Conservation (phyloP, 2,329 filamentous ascomycete genomes). For the Cytospora chrysosperma region DNA sequence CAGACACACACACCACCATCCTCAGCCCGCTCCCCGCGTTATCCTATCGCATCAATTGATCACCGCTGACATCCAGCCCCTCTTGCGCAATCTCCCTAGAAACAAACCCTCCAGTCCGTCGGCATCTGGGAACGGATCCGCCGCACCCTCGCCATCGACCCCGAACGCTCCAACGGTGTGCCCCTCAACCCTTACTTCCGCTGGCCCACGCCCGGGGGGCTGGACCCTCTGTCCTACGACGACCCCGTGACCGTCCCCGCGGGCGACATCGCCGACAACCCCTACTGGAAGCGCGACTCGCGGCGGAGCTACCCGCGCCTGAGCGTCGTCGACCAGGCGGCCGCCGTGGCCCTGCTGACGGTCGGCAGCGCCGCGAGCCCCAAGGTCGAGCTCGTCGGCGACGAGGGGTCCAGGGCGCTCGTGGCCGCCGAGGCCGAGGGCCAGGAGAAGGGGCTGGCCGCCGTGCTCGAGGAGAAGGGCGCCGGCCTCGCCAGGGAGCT, state of each 20-base stretch:
- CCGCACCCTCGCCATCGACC: slow-evolving; percentile 74
- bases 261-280: slow-evolving; percentile 84
- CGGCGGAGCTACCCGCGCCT: slow-evolving; percentile 79
- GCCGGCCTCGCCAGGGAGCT: slow-evolving; percentile 55
- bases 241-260: slow-evolving; percentile 84
- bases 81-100: slow-evolving; percentile 52
- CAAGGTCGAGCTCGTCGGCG: slow-evolving; percentile 77
- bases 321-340: slow-evolving; percentile 77
- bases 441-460: slow-evolving; percentile 67
- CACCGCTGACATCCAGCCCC: slow-evolving; percentile 23
- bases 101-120: slow-evolving; percentile 90
- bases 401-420: slow-evolving; percentile 59
- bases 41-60: background rate
- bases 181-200: slow-evolving; percentile 93
- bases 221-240: slow-evolving; percentile 70
- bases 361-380: slow-evolving; percentile 80
- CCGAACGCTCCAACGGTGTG: slow-evolving; percentile 85
- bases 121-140: slow-evolving; percentile 88
- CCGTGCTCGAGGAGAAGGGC: slow-evolving; percentile 66
- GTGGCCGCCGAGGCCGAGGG: slow-evolving; percentile 75
- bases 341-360: slow-evolving; percentile 80
- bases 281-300: slow-evolving; percentile 93
- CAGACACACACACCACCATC: slow-evolving; percentile 16
- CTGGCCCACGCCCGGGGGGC: slow-evolving; percentile 74
- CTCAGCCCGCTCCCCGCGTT: background rate